Percentiles rank a stretch among this genome's conserved stretches.
These are phyloP conservation scores for Leishmania tarentolae DNA, from an alignment of 208 protist genomes.

Conservation along the genomic window DNA sequence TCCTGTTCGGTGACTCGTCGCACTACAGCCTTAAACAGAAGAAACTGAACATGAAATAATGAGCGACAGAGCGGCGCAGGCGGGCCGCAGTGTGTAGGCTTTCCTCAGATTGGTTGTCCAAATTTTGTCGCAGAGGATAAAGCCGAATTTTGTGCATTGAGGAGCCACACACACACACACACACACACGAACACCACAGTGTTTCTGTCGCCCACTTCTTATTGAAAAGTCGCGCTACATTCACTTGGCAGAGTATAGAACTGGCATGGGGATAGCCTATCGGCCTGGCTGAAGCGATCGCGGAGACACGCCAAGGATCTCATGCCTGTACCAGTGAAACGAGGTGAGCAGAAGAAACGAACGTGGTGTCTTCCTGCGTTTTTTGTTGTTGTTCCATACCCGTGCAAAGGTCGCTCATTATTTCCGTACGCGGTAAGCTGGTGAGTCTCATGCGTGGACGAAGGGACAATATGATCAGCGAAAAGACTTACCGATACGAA, in stretches of 20 bases:
- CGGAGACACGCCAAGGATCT: background rate
- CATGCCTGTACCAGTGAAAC: background rate
- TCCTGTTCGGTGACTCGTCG: background rate
- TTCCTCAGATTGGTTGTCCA: background rate
- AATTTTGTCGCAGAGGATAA: background rate
- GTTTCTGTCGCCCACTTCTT: background rate
- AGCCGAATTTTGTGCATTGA: background rate
- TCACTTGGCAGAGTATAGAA: background rate
- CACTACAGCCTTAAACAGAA: background rate
- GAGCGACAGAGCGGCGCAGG: background rate
- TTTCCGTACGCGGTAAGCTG: background rate
- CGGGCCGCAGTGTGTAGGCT: background rate
- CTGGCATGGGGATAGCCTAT: background rate
- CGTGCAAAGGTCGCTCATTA: background rate
- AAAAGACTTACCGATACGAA: background rate
- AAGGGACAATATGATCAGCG: background rate
- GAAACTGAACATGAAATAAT: background rate
- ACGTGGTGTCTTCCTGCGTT: background rate
- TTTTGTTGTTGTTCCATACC: background rate
- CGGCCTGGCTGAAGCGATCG: background rate
- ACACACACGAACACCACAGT: background rate
- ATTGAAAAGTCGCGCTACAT: background rate
- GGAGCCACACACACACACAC: background rate
- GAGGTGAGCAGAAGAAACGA: background rate
- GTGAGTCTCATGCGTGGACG: background rate